phyloP scores from a whole-genome alignment of 2,329 filamentous ascomycete genomes.

The Pseudogymnoascus sp. region DNA sequence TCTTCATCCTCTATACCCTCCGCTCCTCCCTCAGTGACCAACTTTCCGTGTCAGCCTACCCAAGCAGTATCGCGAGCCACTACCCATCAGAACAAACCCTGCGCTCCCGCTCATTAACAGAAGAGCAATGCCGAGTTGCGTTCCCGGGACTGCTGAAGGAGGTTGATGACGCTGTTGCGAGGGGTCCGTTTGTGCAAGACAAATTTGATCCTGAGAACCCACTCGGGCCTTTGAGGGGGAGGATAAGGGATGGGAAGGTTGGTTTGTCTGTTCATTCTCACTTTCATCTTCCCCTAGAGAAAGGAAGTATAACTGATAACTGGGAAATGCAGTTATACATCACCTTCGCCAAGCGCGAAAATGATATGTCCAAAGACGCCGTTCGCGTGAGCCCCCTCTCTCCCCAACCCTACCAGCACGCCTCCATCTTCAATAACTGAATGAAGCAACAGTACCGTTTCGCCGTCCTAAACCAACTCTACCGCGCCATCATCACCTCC shows the following conservation, averaged over 20 bases:
- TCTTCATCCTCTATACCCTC: not conserved
- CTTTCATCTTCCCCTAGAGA: not conserved
- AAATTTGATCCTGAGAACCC: constrained; percentile 27
- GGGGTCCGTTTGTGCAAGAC: constrained; percentile 36
- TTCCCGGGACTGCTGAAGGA: constrained; percentile 41
- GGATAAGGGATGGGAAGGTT: constrained; percentile 36
- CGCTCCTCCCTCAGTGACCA: not conserved
- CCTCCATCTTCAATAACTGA: constrained; percentile 16
- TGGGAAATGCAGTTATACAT: constrained; percentile 32
- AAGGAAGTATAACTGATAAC: not conserved
- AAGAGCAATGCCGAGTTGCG: constrained; percentile 33
- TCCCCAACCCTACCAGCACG: not conserved
- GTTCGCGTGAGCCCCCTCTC: constrained; percentile 25
- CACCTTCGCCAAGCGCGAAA: constrained; percentile 32
- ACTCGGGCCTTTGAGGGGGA: constrained; percentile 34
- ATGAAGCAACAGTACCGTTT: constrained; percentile 40
- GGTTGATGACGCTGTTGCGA: constrained; percentile 36
- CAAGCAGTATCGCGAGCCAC: not conserved
- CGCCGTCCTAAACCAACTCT: constrained; percentile 44
- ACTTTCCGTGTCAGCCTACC: not conserved
- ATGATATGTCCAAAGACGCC: constrained; percentile 35
- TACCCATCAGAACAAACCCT: not conserved
- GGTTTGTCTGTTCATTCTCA: not conserved
- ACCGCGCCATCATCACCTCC: constrained; percentile 42
- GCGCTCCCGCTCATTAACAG: constrained; percentile 26